A percentile compares a stretch with the other conserved stretches of the same genome.
Evolutionary conservation across 257 asterid species (phyloP).

Genomic region (Przewalskia tangutica): DNA sequence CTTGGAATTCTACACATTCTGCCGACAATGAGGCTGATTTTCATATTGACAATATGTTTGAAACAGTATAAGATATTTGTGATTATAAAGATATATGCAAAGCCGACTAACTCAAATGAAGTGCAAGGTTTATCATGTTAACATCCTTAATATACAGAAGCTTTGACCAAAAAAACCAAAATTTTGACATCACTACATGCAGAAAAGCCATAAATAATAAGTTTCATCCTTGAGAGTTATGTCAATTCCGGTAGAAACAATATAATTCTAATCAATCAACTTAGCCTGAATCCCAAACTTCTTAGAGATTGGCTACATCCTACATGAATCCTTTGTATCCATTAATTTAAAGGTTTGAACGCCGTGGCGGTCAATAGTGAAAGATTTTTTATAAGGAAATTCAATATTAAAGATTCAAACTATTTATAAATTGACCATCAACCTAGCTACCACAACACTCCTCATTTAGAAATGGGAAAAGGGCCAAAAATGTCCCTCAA

Average conservation of each 20-base stretch:
- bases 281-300: not conserved
- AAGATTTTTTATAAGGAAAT: not conserved
- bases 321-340: not conserved
- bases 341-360: not conserved
- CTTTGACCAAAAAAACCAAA: not conserved
- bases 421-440: not conserved
- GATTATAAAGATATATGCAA: not conserved
- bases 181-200: not conserved
- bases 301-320: not conserved
- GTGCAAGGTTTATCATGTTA: not conserved
- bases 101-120: not conserved
- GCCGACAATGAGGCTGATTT: not conserved
- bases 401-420: not conserved
- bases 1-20: not conserved
- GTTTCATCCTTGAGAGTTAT: not conserved
- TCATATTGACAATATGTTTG: not conserved
- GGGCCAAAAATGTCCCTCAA: too few relatives aligned
- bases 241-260: not conserved
- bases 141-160: not conserved
- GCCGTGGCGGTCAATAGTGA: not conserved
- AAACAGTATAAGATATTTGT: too few relatives aligned
- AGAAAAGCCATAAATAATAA: not conserved
- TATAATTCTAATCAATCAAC: not conserved
- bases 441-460: too few relatives aligned
- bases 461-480: too few relatives aligned